Percentiles rank a stretch among this genome's conserved stretches.
Evolutionary conservation across 2,329 filamentous ascomycete genomes (phyloP).

Genomic region (Cladosporium sp.): DNA sequence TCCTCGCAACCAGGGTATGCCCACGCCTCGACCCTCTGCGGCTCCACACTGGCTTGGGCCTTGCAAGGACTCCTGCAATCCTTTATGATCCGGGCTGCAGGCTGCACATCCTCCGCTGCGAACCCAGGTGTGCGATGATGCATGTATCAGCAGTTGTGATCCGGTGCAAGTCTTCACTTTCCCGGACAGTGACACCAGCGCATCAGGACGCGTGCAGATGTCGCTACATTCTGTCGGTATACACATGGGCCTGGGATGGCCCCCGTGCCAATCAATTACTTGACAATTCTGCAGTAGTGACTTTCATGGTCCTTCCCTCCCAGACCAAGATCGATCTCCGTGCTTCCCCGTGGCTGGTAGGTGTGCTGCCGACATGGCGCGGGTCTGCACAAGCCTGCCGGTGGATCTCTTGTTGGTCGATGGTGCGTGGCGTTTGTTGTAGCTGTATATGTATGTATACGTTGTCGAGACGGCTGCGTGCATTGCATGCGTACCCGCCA

Average conservation of each 20-base stretch:
- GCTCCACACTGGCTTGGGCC: constrained; percentile 9
- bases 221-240: not conserved
- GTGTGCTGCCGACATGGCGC: constrained; percentile 7
- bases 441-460: not conserved
- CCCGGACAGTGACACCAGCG: not conserved
- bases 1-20: not conserved
- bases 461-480: constrained; percentile 3
- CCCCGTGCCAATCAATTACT: constrained; percentile 11
- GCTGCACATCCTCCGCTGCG: not conserved
- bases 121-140: not conserved
- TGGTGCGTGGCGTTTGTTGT: constrained; percentile 1
- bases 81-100: constrained; percentile 5
- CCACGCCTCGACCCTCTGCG: not conserved
- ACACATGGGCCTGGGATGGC: not conserved
- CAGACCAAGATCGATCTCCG: not conserved
- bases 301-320: not conserved
- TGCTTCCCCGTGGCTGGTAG: constrained; percentile 12
- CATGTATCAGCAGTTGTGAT: constrained; percentile 10
- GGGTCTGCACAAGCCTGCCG: not conserved
- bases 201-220: constrained; percentile 2
- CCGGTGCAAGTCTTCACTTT: constrained; percentile 9
- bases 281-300: constrained; percentile 5
- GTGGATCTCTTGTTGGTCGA: constrained; percentile 5
- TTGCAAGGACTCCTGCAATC: constrained; percentile 7
- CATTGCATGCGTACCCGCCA: constrained; percentile 10